phyloP scores from a whole-genome alignment of 2,329 filamentous ascomycete species.

The Bisporella sp. region DNA sequence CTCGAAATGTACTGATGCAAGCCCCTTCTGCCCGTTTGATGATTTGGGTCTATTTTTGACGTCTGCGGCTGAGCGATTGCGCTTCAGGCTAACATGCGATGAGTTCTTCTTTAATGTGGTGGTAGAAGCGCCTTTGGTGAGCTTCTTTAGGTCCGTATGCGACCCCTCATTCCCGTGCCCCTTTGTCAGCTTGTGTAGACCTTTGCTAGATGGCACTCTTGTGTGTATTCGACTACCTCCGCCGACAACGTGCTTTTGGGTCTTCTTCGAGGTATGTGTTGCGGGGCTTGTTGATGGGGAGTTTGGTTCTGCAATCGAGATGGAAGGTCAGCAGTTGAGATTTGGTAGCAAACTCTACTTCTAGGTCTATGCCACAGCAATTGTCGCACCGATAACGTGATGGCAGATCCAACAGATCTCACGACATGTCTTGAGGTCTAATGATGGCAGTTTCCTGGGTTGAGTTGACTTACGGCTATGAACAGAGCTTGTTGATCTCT shows the following conservation, averaged over 20 bases:
- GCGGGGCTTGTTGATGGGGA: conserved; percentile 20
- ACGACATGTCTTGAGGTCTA: too few relatives aligned
- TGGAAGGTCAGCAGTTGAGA: neutral
- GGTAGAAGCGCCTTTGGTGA: conserved; percentile 20
- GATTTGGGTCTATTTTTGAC: conserved; percentile 41
- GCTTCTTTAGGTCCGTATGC: conserved; percentile 22
- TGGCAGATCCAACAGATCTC: too few relatives aligned
- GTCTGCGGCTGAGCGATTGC: conserved; percentile 53
- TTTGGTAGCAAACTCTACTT: too few relatives aligned
- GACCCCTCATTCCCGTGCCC: conserved; percentile 20
- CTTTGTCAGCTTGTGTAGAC: conserved; percentile 22
- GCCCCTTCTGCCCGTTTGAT: conserved; percentile 37
- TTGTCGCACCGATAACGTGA: too few relatives aligned
- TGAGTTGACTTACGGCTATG: conserved; percentile 3
- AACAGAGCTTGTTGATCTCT: conserved; percentile 19
- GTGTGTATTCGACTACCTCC: conserved; percentile 13
- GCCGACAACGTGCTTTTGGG: conserved; percentile 24
- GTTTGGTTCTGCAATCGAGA: conserved; percentile 9
- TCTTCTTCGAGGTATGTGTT: conserved; percentile 21
- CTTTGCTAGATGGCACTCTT: conserved; percentile 24
- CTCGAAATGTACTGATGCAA: conserved; percentile 55
- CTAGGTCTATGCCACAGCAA: too few relatives aligned
- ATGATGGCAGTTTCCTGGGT: too few relatives aligned
- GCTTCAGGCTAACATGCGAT: conserved; percentile 49
- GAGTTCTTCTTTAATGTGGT: conserved; percentile 40